Percentiles rank a stretch among this genome's conserved stretches.
Conservation (phyloP, 352 stramenopile species). For the Globisporangium splendens region DNA sequence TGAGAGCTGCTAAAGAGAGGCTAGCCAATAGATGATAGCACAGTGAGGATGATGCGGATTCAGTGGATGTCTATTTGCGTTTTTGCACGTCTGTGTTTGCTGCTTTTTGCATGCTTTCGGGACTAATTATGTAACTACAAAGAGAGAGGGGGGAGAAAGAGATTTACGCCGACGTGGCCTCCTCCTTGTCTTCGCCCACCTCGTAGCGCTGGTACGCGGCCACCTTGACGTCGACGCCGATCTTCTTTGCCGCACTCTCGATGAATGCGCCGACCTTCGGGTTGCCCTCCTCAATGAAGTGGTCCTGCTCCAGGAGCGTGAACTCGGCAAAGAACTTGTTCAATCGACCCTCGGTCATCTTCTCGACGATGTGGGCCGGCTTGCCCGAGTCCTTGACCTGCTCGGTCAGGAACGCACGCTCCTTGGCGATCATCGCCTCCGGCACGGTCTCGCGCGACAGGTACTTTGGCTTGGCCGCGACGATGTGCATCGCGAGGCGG, state of each 20-base stretch:
- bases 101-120: not conserved
- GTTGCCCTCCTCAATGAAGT: slow-evolving; percentile 94
- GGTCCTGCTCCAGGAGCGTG: slow-evolving; percentile 91
- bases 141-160: too few species aligned
- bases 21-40: not conserved
- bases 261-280: slow-evolving; percentile 84
- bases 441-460: slow-evolving; percentile 87
- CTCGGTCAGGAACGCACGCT: slow-evolving; percentile 87
- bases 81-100: slow-evolving; percentile 1
- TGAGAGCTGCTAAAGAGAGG: too few species aligned
- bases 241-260: slow-evolving; percentile 51
- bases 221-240: slow-evolving; percentile 60
- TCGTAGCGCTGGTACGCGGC: slow-evolving; percentile 75
- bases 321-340: slow-evolving; percentile 93
- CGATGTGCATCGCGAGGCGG: slow-evolving; percentile 95
- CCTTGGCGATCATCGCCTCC: slow-evolving; percentile 82
- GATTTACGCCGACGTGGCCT: slow-evolving; percentile 29
- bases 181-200: slow-evolving; percentile 52
- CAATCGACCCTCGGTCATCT: slow-evolving; percentile 92
- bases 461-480: slow-evolving; percentile 91
- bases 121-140: not conserved
- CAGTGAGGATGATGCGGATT: not conserved
- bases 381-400: slow-evolving; percentile 89
- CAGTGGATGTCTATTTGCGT: not conserved
- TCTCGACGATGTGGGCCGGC: slow-evolving; percentile 90